phyloP scores from a whole-genome alignment of 2,329 filamentous ascomycete species.

The Aspergillus ustus region DNA sequence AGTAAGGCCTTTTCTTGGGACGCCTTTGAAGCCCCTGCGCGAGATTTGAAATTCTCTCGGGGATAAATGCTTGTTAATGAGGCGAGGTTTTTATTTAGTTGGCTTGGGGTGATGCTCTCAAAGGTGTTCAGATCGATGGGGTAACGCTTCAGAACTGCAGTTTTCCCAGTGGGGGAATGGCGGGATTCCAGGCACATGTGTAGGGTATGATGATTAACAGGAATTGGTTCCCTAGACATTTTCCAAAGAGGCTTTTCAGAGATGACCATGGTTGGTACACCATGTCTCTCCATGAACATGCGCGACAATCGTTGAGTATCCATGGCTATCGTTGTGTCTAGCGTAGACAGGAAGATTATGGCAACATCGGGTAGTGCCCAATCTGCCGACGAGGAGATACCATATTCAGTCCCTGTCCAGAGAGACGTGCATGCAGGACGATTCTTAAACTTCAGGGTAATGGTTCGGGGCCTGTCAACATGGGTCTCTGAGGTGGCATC shows the following conservation, averaged over 20 bases:
- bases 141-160: conserved; percentile 40
- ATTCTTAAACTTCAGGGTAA: conserved; percentile 46
- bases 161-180: conserved; percentile 38
- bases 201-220: conserved; percentile 46
- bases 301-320: conserved; percentile 41
- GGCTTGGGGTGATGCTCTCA: conserved; percentile 51
- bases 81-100: conserved; percentile 53
- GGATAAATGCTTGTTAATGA: conserved; percentile 43
- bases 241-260: conserved; percentile 50
- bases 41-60: conserved; percentile 29
- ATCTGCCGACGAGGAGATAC: conserved; percentile 42
- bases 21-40: conserved; percentile 18
- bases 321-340: conserved; percentile 34
- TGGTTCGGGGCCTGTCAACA: conserved; percentile 34
- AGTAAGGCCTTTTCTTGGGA: conserved; percentile 21
- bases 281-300: conserved; percentile 49
- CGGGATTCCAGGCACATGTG: conserved; percentile 51
- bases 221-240: conserved; percentile 37
- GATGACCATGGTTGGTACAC: conserved; percentile 50
- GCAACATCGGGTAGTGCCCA: conserved; percentile 53
- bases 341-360: conserved; percentile 48
- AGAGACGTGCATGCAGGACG: conserved; percentile 42
- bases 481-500: conserved; percentile 35
- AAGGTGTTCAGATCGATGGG: conserved; percentile 55
- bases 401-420: conserved; percentile 44